Percentiles rank a stretch among this genome's conserved stretches.
Evolutionary conservation across 2,329 filamentous ascomycete species (phyloP).

Genomic region (Achaetomium macrosporum): DNA sequence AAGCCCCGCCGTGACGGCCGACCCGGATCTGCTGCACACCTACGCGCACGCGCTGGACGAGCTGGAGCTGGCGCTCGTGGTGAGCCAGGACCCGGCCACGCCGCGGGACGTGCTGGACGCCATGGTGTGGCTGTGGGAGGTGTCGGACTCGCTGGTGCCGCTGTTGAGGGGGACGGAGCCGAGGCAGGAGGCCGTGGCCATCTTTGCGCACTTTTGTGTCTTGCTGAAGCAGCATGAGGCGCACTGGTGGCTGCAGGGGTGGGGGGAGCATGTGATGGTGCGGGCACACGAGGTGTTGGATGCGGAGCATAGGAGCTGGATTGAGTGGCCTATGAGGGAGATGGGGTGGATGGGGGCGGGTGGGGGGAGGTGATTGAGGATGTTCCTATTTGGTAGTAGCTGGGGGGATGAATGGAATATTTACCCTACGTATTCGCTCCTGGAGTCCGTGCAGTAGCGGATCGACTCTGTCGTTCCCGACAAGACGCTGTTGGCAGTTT

Average conservation of each 20-base stretch:
- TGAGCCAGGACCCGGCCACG: conserved; percentile 9
- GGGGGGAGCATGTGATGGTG: conserved; percentile 29
- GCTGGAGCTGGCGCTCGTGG: conserved; percentile 30
- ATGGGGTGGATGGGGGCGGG: background rate
- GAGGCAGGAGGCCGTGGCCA: conserved; percentile 28
- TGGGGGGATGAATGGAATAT: too few relatives aligned
- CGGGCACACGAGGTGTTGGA: conserved; percentile 29
- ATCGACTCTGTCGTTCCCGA: too few relatives aligned
- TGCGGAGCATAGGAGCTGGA: conserved; percentile 32
- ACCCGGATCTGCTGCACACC: conserved; percentile 18
- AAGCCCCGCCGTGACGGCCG: background rate
- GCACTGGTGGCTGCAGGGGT: conserved; percentile 34
- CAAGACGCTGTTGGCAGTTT: too few relatives aligned
- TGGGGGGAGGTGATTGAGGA: background rate
- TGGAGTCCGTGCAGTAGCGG: too few relatives aligned
- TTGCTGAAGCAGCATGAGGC: conserved; percentile 30
- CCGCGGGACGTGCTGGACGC: conserved; percentile 34
- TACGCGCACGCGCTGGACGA: conserved; percentile 31
- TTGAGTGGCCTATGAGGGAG: conserved; percentile 25
- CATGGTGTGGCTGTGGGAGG: conserved; percentile 36
- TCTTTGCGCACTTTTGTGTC: conserved; percentile 34
- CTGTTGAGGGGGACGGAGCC: conserved; percentile 27
- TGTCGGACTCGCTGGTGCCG: conserved; percentile 33
- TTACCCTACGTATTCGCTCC: too few relatives aligned
- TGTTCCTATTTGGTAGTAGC: background rate